phyloP scores from a whole-genome alignment of 306 rosid species.

The Quercus suber region DNA sequence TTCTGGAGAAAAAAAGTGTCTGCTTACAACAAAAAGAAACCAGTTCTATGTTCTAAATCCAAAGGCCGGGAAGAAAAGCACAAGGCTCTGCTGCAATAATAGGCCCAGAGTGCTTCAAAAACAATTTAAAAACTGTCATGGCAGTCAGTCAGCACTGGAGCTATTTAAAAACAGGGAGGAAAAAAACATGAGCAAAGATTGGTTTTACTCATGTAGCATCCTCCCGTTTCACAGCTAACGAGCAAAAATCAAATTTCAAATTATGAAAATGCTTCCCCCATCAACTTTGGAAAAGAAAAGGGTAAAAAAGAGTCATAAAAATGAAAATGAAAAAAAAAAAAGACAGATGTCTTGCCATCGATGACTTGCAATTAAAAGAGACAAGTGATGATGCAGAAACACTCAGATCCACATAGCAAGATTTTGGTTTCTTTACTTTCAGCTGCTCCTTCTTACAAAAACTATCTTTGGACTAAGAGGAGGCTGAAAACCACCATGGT shows the following conservation, averaged over 20 bases:
- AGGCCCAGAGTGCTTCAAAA: conserved; percentile 53
- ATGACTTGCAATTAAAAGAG: not conserved
- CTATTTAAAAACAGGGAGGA: conserved; percentile 41
- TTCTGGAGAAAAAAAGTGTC: conserved; percentile 27
- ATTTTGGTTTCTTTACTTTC: conserved; percentile 29
- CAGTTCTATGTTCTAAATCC: conserved; percentile 24
- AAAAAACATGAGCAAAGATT: conserved; percentile 46
- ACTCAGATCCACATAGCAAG: conserved; percentile 20
- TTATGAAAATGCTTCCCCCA: conserved; percentile 26
- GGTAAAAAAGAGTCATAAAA: not conserved
- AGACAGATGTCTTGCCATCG: not conserved
- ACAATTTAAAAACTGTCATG: conserved; percentile 30
- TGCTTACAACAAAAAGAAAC: not conserved
- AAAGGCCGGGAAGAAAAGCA: conserved; percentile 36
- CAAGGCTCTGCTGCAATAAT: conserved; percentile 36
- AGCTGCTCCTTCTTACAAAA: conserved; percentile 41
- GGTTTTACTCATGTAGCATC: conserved; percentile 41
- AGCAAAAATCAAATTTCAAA: conserved; percentile 30
- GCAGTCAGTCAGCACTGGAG: conserved; percentile 40
- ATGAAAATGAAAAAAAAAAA: not conserved
- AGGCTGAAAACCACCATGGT: conserved; percentile 22
- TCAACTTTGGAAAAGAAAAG: conserved; percentile 28
- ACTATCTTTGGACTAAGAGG: conserved; percentile 40
- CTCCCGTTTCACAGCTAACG: conserved; percentile 33
- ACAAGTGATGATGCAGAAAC: not conserved